Base-by-base conservation (phyloP, 2,329 filamentous ascomycete genomes). In the Fusarium sambucinum region DNA sequence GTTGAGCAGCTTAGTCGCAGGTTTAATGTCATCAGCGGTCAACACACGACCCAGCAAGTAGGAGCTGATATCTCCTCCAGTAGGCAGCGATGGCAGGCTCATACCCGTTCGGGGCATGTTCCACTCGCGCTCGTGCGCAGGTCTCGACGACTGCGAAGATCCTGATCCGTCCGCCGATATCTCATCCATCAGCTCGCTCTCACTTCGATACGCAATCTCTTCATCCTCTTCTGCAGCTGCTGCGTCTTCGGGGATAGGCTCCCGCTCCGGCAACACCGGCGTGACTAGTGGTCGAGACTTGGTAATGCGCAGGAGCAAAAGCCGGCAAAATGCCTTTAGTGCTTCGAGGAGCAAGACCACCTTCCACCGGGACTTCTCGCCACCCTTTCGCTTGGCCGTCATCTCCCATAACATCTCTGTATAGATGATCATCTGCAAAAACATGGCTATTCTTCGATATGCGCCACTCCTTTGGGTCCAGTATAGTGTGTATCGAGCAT, bases 331-430 rank as follows among this genome's bases (percentile, higher is more conserved):
- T 4, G 95, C 94, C 80, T 98, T 98, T 75, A 96, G 83, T 1
- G 88, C 86, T 80, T 99, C 96, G 23, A 99, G 83, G 5, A 96
- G 77, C 13, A 98, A 89, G 8, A 98, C 89, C 0, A 96, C 89
- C 52, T 92, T 89, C 96, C 96, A 99, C 30, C 94, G 88, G 27
- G 90, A 81, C 74, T 87, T 89, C 78, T 96, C 87, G 44, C 91
- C 94, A 19, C 93, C 92, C 66, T 90, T 90, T 48, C 95, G 87
- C 80, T 97, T 96, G 29, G 94, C 94, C 29, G 92, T 88, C 96
- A 99, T 99, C 78, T 99, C 96, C 87, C 95, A 96, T n/a, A 99
- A 82, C 30, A 99, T 84, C 80, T 99, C 93, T 0, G 94, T 97
- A 77, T 98, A 98, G 71, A 96, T 92, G 27, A 97, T 92, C 81